phyloP scores from a whole-genome alignment of 352 stramenopile genomes.

The Phytophthora capsici region DNA sequence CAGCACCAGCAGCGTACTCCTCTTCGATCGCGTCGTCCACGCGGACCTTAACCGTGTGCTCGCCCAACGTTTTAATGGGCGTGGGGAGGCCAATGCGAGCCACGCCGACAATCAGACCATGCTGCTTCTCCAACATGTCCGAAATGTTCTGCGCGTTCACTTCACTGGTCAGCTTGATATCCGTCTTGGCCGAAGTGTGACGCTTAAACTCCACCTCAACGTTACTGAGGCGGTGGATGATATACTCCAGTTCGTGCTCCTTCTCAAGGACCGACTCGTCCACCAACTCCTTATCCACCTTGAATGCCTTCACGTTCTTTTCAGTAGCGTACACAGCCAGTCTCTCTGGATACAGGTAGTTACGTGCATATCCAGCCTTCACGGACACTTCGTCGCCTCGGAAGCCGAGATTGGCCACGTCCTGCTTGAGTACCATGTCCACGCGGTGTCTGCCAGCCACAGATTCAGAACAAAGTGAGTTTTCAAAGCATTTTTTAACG shows the following conservation, averaged over 20 bases:
- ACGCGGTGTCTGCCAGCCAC: constrained; percentile 70
- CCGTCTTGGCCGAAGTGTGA: constrained; percentile 67
- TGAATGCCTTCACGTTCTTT: constrained; percentile 88
- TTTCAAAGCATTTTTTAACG: constrained; percentile 3
- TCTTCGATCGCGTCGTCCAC: constrained; percentile 82
- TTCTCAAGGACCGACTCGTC: constrained; percentile 59
- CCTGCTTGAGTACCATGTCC: constrained; percentile 87
- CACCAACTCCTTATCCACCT: constrained; percentile 67
- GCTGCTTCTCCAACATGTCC: constrained; percentile 86
- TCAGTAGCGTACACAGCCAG: constrained; percentile 94
- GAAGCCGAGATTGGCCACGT: constrained; percentile 86
- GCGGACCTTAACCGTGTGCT: constrained; percentile 83
- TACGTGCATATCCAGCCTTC: constrained; percentile 94
- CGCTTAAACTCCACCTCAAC: constrained; percentile 83
- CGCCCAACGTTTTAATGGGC: constrained; percentile 83
- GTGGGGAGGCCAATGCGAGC: constrained; percentile 75
- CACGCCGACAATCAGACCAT: constrained; percentile 81
- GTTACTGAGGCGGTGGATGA: constrained; percentile 65
- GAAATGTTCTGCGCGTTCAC: constrained; percentile 86
- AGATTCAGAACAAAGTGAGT: constrained; percentile 11
- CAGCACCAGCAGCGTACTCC: constrained; percentile 58
- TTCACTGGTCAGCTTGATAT: constrained; percentile 69
- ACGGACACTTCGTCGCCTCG: constrained; percentile 92
- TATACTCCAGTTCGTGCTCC: constrained; percentile 67
- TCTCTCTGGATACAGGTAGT: constrained; percentile 95